Evolutionary conservation across 140 eudicot species (phyloP), one percentile per base, ranked within the genome.

Genomic region (Stevia rebaudiana): DNA sequence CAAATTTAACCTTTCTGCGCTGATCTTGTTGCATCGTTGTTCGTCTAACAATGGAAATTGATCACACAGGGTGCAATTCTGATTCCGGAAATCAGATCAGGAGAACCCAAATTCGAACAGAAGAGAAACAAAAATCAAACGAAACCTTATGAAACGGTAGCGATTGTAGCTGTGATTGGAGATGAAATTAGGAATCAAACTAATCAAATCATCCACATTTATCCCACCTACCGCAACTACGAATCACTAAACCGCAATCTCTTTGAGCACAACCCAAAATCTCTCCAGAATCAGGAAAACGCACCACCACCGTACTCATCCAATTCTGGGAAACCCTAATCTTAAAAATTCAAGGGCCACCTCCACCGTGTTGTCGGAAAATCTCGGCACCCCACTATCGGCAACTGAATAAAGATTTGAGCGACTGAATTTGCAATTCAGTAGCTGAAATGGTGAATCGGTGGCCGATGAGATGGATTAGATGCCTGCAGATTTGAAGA

Each of bases 21-120:
- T 76, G 90, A 82, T 88, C 84, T 63, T 60, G 90, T 78, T 74
- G 89, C 94, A 84, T 84, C 70, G 52, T 79, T 61, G 40, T 49
- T 10, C 54, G 73, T 24, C 49, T 69, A 5, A 42, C 21, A 58
- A 59, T 36, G 39, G 19, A 71, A 54, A 67, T 47, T 10, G 28
- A 43, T 22, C 23, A 46, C 53, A 30, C 51, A n/a, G 24, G 13
- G 36, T 54, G 46, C n/a, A 28, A 43, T 54, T 41, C 28, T 16
- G 54, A 54, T 73, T 28, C 64, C 6, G 3, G 17, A 60, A 40
- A 74, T 46, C 71, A 68, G 61, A 74, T 18, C 72, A 44, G 50
- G 3, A 37, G 55, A 50, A 25, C 2, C 61, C 55, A 23, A 62
- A 67, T 8, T 8, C 31, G 9, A 48, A 65, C 51, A 51, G 69